These are phyloP conservation scores for Chenopodium album DNA, from an alignment of 148 eudicot species.

Conservation along the genomic window DNA sequence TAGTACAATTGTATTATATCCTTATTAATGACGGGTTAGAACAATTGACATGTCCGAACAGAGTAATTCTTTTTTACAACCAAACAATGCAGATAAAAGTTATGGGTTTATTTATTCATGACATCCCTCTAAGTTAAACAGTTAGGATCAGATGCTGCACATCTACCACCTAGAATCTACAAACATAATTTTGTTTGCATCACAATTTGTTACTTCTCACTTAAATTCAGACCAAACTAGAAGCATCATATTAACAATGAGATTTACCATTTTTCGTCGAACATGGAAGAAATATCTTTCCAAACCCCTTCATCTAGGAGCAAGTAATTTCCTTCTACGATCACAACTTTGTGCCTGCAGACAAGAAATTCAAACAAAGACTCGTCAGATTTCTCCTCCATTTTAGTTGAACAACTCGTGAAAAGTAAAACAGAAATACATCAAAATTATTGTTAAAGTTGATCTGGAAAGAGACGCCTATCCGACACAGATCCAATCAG, in stretches of 20 bases:
- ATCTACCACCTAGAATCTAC: neutral
- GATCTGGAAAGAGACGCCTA: neutral
- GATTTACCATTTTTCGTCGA: constrained; percentile 87
- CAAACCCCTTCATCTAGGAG: constrained; percentile 71
- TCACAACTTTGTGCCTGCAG: constrained; percentile 90
- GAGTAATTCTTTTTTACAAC: too few relatives aligned
- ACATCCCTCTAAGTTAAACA: neutral
- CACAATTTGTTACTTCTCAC: neutral
- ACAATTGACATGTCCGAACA: too few relatives aligned
- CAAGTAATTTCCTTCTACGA: constrained; percentile 95
- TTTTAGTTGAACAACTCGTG: neutral
- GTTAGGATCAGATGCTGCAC: neutral
- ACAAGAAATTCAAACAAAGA: constrained; percentile 2
- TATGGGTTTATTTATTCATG: neutral
- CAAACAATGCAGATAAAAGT: too few relatives aligned
- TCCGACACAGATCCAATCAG: neutral
- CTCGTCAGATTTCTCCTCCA: neutral
- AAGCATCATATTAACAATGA: constrained; percentile 5
- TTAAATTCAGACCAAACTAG: neutral
- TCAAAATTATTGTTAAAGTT: neutral
- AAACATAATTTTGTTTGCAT: neutral
- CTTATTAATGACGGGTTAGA: too few relatives aligned
- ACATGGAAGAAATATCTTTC: constrained; percentile 70
- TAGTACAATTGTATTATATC: too few relatives aligned
- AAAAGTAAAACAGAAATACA: neutral